A percentile compares a stretch with the other conserved stretches of the same genome.
These are phyloP conservation scores for Boletus rufocinnamomeus DNA, from an alignment of 768 basidiomycete species.

Conservation along the genomic window DNA sequence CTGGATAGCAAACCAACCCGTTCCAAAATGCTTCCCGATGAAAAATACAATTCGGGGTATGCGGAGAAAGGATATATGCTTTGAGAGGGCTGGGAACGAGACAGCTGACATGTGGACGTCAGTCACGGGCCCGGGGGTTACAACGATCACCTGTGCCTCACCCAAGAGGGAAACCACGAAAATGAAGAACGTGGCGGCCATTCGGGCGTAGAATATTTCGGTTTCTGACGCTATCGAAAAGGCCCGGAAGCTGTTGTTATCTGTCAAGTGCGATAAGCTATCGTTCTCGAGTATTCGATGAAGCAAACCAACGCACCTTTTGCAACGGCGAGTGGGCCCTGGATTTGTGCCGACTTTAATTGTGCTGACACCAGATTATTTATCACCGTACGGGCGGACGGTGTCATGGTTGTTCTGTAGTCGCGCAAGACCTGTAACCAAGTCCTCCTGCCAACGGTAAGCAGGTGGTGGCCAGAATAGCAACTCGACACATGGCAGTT, in stretches of 20 bases:
- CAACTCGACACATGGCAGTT: not conserved
- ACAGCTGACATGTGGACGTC: slow-evolving; percentile 46
- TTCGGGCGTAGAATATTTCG: slow-evolving; percentile 1
- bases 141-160: slow-evolving; percentile 33
- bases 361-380: too few species aligned
- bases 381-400: not conserved
- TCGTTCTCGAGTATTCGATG: not conserved
- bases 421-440: not conserved
- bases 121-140: not conserved
- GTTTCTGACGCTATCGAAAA: slow-evolving; percentile 4
- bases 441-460: not conserved
- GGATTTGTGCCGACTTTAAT: not conserved
- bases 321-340: not conserved
- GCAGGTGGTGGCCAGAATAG: not conserved
- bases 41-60: slow-evolving; percentile 76
- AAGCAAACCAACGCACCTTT: slow-evolving; percentile 3
- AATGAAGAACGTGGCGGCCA: slow-evolving; percentile 42
- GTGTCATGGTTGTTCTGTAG: too few species aligned
- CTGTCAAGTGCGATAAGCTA: not conserved
- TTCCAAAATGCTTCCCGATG: slow-evolving; percentile 87
- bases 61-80: slow-evolving; percentile 49
- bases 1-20: slow-evolving; percentile 42
- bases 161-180: slow-evolving; percentile 66
- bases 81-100: slow-evolving; percentile 70
- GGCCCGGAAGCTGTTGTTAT: not conserved